phyloP scores from a whole-genome alignment of 768 basidiomycete species.

The Pleurotus tuber-regium region DNA sequence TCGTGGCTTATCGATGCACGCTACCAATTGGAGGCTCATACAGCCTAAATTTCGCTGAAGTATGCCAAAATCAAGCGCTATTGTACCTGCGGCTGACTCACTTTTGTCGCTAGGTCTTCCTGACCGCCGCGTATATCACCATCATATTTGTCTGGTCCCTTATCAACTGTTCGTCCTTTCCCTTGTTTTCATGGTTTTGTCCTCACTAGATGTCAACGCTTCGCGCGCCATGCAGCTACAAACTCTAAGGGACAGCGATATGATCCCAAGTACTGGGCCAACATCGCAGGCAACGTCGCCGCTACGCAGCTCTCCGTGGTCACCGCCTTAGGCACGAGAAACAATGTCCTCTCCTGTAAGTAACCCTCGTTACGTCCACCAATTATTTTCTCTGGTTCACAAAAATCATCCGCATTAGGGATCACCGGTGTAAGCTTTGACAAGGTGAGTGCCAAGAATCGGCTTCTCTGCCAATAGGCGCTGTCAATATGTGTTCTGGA shows the following conservation, averaged over 20 bases:
- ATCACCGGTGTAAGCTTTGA: conserved; percentile 51
- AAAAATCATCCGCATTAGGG: conserved; percentile 26
- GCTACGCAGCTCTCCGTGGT: conserved; percentile 52
- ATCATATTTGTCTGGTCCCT: conserved; percentile 31
- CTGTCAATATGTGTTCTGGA: neutral
- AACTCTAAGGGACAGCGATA: conserved; percentile 27
- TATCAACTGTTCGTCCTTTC: conserved; percentile 33
- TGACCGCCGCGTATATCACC: conserved; percentile 31
- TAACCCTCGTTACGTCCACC: neutral
- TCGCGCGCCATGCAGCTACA: conserved; percentile 24
- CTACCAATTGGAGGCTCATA: conserved; percentile 34
- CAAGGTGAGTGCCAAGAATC: conserved; percentile 27
- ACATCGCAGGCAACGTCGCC: conserved; percentile 42
- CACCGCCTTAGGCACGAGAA: conserved; percentile 57
- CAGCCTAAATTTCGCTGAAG: conserved; percentile 38
- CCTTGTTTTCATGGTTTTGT: neutral
- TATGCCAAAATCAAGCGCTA: conserved; percentile 11
- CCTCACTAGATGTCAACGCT: neutral
- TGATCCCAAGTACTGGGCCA: conserved; percentile 37
- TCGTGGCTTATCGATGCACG: conserved; percentile 34
- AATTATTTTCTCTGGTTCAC: too few relatives aligned
- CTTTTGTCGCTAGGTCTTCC: conserved; percentile 21
- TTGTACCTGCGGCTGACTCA: neutral
- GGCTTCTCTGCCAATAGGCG: neutral
- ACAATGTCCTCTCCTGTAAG: conserved; percentile 46